These are phyloP conservation scores for Hypoxylon sp. DNA, from an alignment of 2,329 filamentous ascomycete genomes.

Conservation along the genomic window DNA sequence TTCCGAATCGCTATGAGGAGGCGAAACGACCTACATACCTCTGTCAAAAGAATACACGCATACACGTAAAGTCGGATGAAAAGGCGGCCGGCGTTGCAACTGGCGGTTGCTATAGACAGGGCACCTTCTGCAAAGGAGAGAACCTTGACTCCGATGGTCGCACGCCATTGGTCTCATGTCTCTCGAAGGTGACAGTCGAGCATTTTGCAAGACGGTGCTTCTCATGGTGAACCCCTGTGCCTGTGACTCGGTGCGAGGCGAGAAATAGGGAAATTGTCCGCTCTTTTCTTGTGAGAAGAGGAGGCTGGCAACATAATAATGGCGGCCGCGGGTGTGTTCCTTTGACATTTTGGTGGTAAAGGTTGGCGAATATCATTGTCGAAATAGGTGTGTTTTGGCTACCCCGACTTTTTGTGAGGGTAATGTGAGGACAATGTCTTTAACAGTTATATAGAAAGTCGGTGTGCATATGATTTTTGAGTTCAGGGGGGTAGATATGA, in stretches of 20 bases:
- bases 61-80: slow-evolving; percentile 13
- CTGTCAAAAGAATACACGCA: slow-evolving; percentile 22
- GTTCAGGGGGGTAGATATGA: slow-evolving; percentile 37
- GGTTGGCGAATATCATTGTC: slow-evolving; percentile 34
- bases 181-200: slow-evolving; percentile 26
- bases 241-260: slow-evolving; percentile 34
- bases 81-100: slow-evolving; percentile 28
- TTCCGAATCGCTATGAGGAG: slow-evolving; percentile 28
- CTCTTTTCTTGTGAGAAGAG: slow-evolving; percentile 31
- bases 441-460: slow-evolving; percentile 36
- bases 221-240: slow-evolving; percentile 36
- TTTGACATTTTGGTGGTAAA: slow-evolving; percentile 29
- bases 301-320: slow-evolving; percentile 31
- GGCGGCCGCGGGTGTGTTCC: slow-evolving; percentile 37
- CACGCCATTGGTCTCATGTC: slow-evolving; percentile 32
- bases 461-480: slow-evolving; percentile 44
- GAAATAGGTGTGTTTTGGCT: slow-evolving; percentile 29
- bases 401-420: slow-evolving; percentile 33
- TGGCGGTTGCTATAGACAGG: slow-evolving; percentile 21
- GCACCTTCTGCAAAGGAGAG: slow-evolving; percentile 20
- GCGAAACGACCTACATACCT: slow-evolving; percentile 18
- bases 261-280: slow-evolving; percentile 29
- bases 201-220: slow-evolving; percentile 41
- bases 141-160: slow-evolving; percentile 11
- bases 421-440: slow-evolving; percentile 34